Conservation (phyloP, 306 rosid species). For the Rosa chinensis region DNA sequence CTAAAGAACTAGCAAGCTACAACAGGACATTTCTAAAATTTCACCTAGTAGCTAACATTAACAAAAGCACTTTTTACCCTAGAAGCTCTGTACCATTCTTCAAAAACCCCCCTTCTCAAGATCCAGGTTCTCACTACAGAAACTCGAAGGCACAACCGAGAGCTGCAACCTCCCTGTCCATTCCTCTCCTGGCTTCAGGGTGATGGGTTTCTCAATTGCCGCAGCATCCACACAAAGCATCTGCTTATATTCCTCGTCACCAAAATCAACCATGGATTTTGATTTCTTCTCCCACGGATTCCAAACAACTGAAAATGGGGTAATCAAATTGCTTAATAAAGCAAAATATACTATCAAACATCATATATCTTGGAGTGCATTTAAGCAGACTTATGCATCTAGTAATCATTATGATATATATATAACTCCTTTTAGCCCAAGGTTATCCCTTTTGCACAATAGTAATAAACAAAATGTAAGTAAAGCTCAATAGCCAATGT, state of each 20-base stretch:
- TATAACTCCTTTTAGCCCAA: neutral
- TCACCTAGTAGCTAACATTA: neutral
- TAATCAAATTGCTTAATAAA: neutral
- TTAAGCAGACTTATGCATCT: neutral
- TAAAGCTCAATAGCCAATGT: neutral
- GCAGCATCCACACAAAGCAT: constrained; percentile 95
- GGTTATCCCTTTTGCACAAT: neutral
- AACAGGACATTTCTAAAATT: neutral
- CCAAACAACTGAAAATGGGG: constrained; percentile 64
- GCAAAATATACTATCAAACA: neutral
- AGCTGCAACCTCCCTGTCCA: constrained; percentile 88
- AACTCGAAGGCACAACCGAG: constrained; percentile 77
- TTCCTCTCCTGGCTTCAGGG: constrained; percentile 90
- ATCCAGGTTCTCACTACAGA: constrained; percentile 65
- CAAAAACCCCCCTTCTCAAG: constrained; percentile 44
- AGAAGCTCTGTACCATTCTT: constrained; percentile 37
- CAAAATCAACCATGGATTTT: constrained; percentile 74
- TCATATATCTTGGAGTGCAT: neutral
- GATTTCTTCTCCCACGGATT: constrained; percentile 98
- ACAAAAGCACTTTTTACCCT: neutral
- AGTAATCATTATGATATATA: neutral
- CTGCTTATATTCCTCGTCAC: constrained; percentile 87
- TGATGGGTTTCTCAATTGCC: constrained; percentile 70
- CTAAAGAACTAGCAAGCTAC: neutral
- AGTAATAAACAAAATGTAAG: neutral